These are phyloP conservation scores for Crithidia mellificae DNA, from an alignment of 208 protist genomes.

Conservation along the genomic window DNA sequence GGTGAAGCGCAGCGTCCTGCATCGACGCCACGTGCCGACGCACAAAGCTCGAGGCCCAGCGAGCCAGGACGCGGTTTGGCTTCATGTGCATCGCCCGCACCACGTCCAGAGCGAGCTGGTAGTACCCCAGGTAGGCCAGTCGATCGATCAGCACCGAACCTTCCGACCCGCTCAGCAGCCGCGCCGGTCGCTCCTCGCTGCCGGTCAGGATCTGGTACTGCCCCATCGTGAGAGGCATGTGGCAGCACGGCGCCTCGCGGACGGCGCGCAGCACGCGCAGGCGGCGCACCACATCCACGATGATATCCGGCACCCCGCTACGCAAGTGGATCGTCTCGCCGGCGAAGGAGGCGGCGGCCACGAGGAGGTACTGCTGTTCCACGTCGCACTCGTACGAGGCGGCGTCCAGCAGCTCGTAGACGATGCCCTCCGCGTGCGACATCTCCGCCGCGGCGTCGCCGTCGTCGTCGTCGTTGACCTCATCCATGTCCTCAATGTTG, in stretches of 20 bases:
- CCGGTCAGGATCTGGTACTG: conserved; percentile 31
- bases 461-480: neutral
- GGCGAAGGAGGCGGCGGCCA: conserved; percentile 43
- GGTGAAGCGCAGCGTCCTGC: conserved; percentile 21
- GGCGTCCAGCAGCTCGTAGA: conserved; percentile 43
- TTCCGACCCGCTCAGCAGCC: conserved; percentile 28
- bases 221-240: conserved; percentile 29
- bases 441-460: conserved; percentile 2
- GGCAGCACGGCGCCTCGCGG: conserved; percentile 29
- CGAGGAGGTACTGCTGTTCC: conserved; percentile 44
- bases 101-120: conserved; percentile 52
- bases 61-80: conserved; percentile 27
- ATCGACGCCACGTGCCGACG: neutral
- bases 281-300: conserved; percentile 43
- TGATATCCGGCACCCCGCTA: conserved; percentile 24
- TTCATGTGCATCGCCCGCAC: conserved; percentile 30
- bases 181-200: conserved; percentile 17
- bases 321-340: conserved; percentile 30
- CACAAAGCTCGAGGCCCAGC: conserved; percentile 30
- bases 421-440: conserved; percentile 23
- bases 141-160: conserved; percentile 46
- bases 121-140: conserved; percentile 32
- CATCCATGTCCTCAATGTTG: neutral
- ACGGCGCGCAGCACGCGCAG: conserved; percentile 45
- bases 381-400: conserved; percentile 40